Evolutionary conservation across 1,284 basidiomycete species (phyloP).

Genomic region (Sutorius eximius): DNA sequence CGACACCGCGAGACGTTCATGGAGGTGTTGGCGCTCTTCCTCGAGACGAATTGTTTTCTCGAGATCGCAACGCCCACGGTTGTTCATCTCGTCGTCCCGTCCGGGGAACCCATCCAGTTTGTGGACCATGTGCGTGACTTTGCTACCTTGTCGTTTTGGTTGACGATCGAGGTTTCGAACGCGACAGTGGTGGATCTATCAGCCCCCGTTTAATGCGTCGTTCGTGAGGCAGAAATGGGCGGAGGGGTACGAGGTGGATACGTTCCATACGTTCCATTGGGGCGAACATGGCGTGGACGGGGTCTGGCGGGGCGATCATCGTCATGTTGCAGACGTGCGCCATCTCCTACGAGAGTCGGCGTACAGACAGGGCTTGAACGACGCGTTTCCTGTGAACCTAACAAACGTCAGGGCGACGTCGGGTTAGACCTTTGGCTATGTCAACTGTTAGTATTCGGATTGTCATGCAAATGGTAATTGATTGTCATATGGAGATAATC

Average conservation of each 20-base stretch:
- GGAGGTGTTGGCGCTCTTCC: slow-evolving; percentile 43
- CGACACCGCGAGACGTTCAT: slow-evolving; percentile 40
- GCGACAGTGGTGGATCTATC: slow-evolving; percentile 48
- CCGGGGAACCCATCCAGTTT: slow-evolving; percentile 42
- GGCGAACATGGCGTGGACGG: slow-evolving; percentile 39
- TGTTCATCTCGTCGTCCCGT: slow-evolving; percentile 42
- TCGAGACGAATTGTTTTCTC: slow-evolving; percentile 49
- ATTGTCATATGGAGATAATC: neutral
- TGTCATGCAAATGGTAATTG: neutral
- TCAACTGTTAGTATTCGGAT: neutral
- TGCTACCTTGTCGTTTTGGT: neutral
- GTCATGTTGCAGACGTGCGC: slow-evolving; percentile 40
- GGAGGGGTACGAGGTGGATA: slow-evolving; percentile 47
- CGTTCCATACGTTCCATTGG: slow-evolving; percentile 53
- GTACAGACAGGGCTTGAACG: slow-evolving; percentile 34
- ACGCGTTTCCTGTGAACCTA: slow-evolving; percentile 23
- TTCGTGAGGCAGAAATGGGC: slow-evolving; percentile 49
- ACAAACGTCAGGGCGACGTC: neutral
- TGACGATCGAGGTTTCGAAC: neutral
- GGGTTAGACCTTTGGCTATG: neutral
- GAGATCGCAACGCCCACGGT: slow-evolving; percentile 50
- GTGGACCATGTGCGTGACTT: slow-evolving; percentile 46
- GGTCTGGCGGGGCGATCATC: slow-evolving; percentile 38
- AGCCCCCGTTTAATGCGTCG: slow-evolving; percentile 45
- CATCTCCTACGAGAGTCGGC: slow-evolving; percentile 40